These are phyloP conservation scores for Phytophthora agathidicida DNA, from an alignment of 352 stramenopile species.

Conservation along the genomic window DNA sequence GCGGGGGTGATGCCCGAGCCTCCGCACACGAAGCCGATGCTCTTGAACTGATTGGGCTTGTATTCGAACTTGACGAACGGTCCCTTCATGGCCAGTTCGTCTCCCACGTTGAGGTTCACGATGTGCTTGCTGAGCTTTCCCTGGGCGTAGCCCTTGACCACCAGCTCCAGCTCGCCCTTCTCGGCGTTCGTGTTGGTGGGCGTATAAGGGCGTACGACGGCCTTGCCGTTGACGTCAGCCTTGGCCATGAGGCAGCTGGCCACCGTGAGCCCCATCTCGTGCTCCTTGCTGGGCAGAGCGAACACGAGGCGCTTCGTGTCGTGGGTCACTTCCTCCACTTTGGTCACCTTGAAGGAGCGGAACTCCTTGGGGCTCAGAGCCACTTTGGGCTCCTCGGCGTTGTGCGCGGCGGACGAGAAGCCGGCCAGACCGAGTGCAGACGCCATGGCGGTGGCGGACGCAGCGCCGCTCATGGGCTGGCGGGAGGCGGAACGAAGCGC, in stretches of 20 bases:
- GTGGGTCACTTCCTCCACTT: constrained; percentile 65
- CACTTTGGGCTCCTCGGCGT: constrained; percentile 47
- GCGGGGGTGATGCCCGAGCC: constrained; percentile 86
- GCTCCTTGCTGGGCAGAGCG: constrained; percentile 54
- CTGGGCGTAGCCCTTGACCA: constrained; percentile 87
- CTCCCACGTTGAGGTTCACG: constrained; percentile 70
- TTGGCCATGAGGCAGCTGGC: constrained; percentile 72
- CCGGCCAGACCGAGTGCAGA: constrained; percentile 39
- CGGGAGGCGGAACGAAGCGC: constrained; percentile 27
- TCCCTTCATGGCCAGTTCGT: constrained; percentile 87
- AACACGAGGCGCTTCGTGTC: constrained; percentile 71
- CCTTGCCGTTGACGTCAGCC: constrained; percentile 62
- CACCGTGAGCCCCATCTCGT: constrained; percentile 70
- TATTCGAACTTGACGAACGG: constrained; percentile 89
- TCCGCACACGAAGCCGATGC: constrained; percentile 79
- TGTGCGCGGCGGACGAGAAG: constrained; percentile 31
- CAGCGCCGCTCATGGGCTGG: constrained; percentile 19
- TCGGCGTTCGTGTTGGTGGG: constrained; percentile 77
- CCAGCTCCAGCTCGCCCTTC: constrained; percentile 76
- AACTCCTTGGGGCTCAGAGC: constrained; percentile 67
- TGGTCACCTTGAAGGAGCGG: constrained; percentile 65
- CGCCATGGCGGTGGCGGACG: constrained; percentile 36
- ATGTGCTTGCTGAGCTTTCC: constrained; percentile 89
- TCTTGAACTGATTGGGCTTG: constrained; percentile 82
- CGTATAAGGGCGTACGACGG: constrained; percentile 85